These are phyloP conservation scores for Candida koratica DNA, from an alignment of 805 yeast genomes.

Conservation along the genomic window DNA sequence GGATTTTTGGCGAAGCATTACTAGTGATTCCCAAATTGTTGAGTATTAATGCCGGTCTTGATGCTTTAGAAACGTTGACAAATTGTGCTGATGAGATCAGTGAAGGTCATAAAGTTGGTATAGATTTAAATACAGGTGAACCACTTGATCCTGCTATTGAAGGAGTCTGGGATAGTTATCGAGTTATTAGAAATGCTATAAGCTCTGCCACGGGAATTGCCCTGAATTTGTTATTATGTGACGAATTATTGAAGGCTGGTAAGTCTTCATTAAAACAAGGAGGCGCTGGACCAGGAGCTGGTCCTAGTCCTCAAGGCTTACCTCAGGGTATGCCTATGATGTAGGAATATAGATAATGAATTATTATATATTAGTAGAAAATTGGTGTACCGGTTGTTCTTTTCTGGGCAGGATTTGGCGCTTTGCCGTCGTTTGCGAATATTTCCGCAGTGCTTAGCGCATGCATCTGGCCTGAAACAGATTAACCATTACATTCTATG, in stretches of 20 bases:
- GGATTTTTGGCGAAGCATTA: constrained; percentile 90
- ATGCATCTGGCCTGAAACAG: too few relatives aligned
- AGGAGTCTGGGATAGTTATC: constrained; percentile 94
- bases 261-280: constrained; percentile 82
- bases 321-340: constrained; percentile 11
- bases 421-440: too few relatives aligned
- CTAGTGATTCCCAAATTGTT: constrained; percentile 90
- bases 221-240: constrained; percentile 86
- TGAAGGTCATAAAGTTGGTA: constrained; percentile 82
- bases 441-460: constrained; percentile 5
- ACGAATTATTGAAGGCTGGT: constrained; percentile 95
- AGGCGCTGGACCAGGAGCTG: constrained; percentile 14
- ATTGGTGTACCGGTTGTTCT: too few relatives aligned
- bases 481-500: too few relatives aligned
- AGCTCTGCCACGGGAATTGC: constrained; percentile 94
- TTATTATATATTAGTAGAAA: too few relatives aligned
- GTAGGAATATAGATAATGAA: constrained; percentile 2
- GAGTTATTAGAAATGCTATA: constrained; percentile 90
- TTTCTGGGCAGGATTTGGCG: too few relatives aligned
- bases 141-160: constrained; percentile 92
- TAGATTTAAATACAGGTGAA: constrained; percentile 87
- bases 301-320: constrained; percentile 11
- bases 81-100: constrained; percentile 84
- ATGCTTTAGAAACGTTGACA: constrained; percentile 83
- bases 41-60: constrained; percentile 89